Evolutionary conservation across 2,329 filamentous ascomycete species (phyloP).

Genomic region (Hypoxylon sp.): DNA sequence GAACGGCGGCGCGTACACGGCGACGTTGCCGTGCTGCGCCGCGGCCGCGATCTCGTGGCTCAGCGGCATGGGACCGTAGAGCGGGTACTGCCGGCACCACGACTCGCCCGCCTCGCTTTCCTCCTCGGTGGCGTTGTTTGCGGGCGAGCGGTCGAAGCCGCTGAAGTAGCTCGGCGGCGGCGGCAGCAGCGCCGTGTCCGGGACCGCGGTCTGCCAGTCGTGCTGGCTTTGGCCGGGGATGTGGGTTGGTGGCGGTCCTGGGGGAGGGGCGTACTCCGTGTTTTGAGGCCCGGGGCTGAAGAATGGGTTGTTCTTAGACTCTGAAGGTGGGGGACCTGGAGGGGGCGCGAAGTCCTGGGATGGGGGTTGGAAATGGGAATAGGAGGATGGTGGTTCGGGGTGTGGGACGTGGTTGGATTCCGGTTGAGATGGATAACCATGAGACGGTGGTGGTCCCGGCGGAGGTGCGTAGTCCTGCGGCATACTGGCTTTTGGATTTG

Average conservation of each 20-base stretch:
- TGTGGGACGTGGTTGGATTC: conserved; percentile 53
- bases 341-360: conserved; percentile 46
- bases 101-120: conserved; percentile 75
- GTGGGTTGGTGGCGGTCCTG: conserved; percentile 54
- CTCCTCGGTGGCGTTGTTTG: conserved; percentile 76
- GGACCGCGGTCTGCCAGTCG: conserved; percentile 79
- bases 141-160: conserved; percentile 74
- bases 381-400: conserved; percentile 56
- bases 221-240: conserved; percentile 61
- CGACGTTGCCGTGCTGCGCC: conserved; percentile 67
- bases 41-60: conserved; percentile 61
- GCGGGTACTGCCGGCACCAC: conserved; percentile 75
- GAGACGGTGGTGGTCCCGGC: conserved; percentile 49
- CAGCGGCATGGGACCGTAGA: conserved; percentile 68
- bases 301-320: conserved; percentile 44
- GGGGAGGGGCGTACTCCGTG: conserved; percentile 56
- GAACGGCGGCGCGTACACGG: conserved; percentile 65
- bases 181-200: conserved; percentile 79
- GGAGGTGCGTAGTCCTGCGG: conserved; percentile 52
- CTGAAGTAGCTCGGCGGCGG: conserved; percentile 78
- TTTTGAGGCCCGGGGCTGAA: conserved; percentile 50
- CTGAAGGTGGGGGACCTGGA: conserved; percentile 56
- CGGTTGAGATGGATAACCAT: conserved; percentile 15
- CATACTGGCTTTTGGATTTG: conserved; percentile 44
- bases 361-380: conserved; percentile 42